phyloP scores from a whole-genome alignment of 495 filamentous ascomycete species.

The Podospora appendiculata region DNA sequence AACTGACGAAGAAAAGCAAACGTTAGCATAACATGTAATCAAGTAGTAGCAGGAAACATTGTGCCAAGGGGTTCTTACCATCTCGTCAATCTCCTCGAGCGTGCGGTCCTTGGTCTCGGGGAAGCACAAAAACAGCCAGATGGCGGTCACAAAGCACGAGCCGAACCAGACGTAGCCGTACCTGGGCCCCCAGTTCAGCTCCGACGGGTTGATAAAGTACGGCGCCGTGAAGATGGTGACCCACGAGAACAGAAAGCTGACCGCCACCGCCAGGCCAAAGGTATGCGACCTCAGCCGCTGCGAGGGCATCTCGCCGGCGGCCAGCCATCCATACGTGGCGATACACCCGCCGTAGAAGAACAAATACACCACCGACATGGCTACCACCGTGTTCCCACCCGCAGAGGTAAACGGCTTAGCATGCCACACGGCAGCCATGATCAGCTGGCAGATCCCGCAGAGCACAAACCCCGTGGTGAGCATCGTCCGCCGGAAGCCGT shows the following conservation, averaged over 20 bases:
- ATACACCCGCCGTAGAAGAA: slow-evolving; percentile 36
- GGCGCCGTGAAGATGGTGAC: slow-evolving; percentile 44
- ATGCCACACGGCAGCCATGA: slow-evolving; percentile 41
- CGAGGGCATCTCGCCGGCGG: slow-evolving; percentile 41
- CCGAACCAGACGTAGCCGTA: slow-evolving; percentile 39
- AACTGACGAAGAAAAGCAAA: slow-evolving; percentile 13
- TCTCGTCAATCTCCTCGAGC: slow-evolving; percentile 46
- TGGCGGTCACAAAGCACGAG: slow-evolving; percentile 27
- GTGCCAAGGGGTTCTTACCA: slow-evolving; percentile 10
- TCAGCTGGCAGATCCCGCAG: slow-evolving; percentile 41
- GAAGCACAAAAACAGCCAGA: slow-evolving; percentile 40
- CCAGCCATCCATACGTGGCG: slow-evolving; percentile 43
- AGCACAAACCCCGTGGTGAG: slow-evolving; percentile 38
- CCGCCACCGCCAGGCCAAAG: slow-evolving; percentile 35
- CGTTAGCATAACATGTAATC: background rate
- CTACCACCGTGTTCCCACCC: slow-evolving; percentile 34
- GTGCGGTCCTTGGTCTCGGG: slow-evolving; percentile 47
- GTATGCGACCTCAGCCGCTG: slow-evolving; percentile 40
- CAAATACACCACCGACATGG: slow-evolving; percentile 23
- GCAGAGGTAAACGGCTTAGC: slow-evolving; percentile 29
- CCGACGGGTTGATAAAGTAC: slow-evolving; percentile 50
- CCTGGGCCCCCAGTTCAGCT: slow-evolving; percentile 33
- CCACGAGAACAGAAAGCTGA: slow-evolving; percentile 38
- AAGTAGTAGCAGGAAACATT: background rate
- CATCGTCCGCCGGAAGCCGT: slow-evolving; percentile 36